Percentiles rank a stretch among this genome's conserved stretches.
phyloP scores from a whole-genome alignment of 2,329 filamentous ascomycete species.

The Microascus cirrosus region DNA sequence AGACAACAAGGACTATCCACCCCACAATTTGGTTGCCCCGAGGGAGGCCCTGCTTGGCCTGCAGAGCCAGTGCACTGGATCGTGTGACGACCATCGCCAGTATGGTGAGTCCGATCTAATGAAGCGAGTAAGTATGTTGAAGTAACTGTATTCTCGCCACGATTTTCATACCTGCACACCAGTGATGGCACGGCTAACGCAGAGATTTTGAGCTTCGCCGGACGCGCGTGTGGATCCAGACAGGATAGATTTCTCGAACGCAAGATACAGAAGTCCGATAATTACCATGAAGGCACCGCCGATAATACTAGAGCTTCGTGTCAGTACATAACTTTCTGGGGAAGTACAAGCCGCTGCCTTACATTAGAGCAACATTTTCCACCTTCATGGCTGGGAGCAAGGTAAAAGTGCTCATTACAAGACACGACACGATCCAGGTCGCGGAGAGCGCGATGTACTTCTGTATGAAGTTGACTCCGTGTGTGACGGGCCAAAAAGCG shows the following conservation, averaged over 20 bases:
- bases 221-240: constrained; percentile 24
- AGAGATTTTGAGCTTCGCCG: constrained; percentile 7
- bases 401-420: constrained; percentile 83
- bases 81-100: constrained; percentile 78
- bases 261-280: constrained; percentile 66
- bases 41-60: constrained; percentile 75
- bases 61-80: constrained; percentile 74
- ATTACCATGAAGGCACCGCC: constrained; percentile 70
- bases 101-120: constrained; percentile 61
- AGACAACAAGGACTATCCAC: constrained; percentile 60
- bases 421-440: constrained; percentile 67
- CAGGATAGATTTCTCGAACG: constrained; percentile 59
- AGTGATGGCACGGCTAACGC: constrained; percentile 46
- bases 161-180: constrained; percentile 49
- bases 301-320: constrained; percentile 39
- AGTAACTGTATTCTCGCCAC: neutral
- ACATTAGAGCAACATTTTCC: constrained; percentile 69
- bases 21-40: constrained; percentile 79
- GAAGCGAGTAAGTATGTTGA: neutral
- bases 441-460: constrained; percentile 51
- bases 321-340: neutral
- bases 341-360: constrained; percentile 16
- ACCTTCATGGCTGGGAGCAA: constrained; percentile 76
- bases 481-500: constrained; percentile 64
- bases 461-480: constrained; percentile 62